These are phyloP conservation scores for Cladosporium sp. DNA, from an alignment of 2,329 filamentous ascomycete genomes.

Conservation along the genomic window DNA sequence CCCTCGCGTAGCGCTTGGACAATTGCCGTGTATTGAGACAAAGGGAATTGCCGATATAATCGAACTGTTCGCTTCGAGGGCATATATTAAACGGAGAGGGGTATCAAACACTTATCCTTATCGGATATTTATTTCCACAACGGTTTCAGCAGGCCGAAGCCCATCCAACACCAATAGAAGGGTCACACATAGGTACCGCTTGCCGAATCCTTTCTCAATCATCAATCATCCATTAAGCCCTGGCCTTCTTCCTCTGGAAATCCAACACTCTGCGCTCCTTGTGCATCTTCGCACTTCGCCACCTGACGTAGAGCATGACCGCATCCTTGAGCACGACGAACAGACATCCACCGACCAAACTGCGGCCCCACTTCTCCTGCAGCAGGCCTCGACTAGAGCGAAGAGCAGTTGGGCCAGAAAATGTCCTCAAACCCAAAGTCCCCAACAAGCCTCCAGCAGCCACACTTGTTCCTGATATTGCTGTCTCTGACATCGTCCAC, in stretches of 20 bases:
- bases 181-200: neutral
- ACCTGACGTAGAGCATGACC: constrained; percentile 60
- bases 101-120: neutral
- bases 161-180: neutral
- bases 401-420: neutral
- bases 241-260: constrained; percentile 32
- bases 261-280: constrained; percentile 49
- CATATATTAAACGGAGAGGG: neutral
- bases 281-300: constrained; percentile 54
- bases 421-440: constrained; percentile 1
- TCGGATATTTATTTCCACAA: neutral
- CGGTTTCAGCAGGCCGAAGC: neutral
- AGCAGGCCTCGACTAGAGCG: constrained; percentile 53
- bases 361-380: constrained; percentile 85
- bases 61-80: no score
- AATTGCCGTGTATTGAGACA: no score
- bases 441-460: neutral
- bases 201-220: neutral
- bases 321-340: constrained; percentile 82
- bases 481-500: constrained; percentile 55
- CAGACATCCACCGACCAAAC: constrained; percentile 81
- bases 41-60: no score
- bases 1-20: no score
- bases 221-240: neutral
- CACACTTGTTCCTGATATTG: constrained; percentile 34